phyloP scores from a whole-genome alignment of 495 filamentous ascomycete species.

The Physcia stellaris region DNA sequence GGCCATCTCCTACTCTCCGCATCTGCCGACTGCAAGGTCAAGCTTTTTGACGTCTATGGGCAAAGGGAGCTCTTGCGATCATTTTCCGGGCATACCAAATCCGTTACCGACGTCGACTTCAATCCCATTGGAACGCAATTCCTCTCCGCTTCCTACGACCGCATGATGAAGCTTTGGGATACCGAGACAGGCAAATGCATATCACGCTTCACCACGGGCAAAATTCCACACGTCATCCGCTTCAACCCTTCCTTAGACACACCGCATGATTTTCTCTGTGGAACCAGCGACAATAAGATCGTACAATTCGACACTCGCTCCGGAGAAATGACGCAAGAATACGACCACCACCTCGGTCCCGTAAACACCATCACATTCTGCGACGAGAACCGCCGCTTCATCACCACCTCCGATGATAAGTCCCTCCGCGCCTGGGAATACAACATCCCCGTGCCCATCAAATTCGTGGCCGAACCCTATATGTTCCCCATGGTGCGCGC shows the following conservation, averaged over 20 bases:
- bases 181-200: constrained; percentile 86
- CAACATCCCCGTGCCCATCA: constrained; percentile 84
- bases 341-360: constrained; percentile 93
- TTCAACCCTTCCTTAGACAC: constrained; percentile 75
- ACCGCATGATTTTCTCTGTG: constrained; percentile 81
- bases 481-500: constrained; percentile 88
- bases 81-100: constrained; percentile 81
- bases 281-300: constrained; percentile 97
- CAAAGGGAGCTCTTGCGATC: constrained; percentile 74
- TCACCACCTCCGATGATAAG: constrained; percentile 95
- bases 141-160: constrained; percentile 84
- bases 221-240: constrained; percentile 85
- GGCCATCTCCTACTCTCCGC: constrained; percentile 82
- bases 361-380: constrained; percentile 97
- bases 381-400: constrained; percentile 87
- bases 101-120: constrained; percentile 83
- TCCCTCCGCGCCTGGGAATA: constrained; percentile 94
- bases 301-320: constrained; percentile 89
- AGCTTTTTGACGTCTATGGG: constrained; percentile 93
- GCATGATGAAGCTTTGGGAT: constrained; percentile 95
- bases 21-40: constrained; percentile 75
- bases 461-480: constrained; percentile 85
- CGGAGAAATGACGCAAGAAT: constrained; percentile 83
- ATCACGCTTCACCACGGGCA: constrained; percentile 76
- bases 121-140: constrained; percentile 69